Percentiles rank a stretch among this genome's conserved stretches.
Evolutionary conservation across 306 rosid genomes (phyloP).

Genomic region (Purshia tridentata): DNA sequence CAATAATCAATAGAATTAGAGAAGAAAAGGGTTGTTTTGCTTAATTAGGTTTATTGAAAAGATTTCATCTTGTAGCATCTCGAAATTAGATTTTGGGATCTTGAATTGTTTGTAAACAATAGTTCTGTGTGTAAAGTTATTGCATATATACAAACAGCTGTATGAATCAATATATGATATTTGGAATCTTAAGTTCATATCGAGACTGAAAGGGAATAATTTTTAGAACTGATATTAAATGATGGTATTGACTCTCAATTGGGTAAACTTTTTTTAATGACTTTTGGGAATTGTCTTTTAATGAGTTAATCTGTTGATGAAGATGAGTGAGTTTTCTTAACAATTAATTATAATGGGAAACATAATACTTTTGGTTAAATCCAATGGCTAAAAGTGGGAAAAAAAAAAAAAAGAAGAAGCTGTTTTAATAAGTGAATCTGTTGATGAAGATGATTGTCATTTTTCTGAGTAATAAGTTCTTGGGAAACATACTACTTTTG

Average conservation of each 20-base stretch:
- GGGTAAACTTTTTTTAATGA: not conserved
- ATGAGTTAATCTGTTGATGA: no score
- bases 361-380: no score
- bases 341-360: no score
- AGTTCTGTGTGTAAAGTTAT: not conserved
- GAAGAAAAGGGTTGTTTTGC: not conserved
- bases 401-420: no score
- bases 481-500: not conserved
- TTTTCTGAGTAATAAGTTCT: not conserved
- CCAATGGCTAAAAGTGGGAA: no score
- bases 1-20: not conserved
- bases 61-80: slow-evolving; percentile 8
- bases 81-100: slow-evolving; percentile 18
- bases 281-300: no score
- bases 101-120: not conserved
- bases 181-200: not conserved
- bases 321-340: no score
- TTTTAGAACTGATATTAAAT: not conserved
- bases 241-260: slow-evolving; percentile 17
- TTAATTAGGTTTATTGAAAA: not conserved
- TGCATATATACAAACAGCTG: not conserved
- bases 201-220: not conserved
- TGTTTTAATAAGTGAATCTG: not conserved
- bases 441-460: not conserved
- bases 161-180: not conserved